These are phyloP conservation scores for Cicer bijugum DNA, from an alignment of 306 rosid genomes.

Conservation along the genomic window DNA sequence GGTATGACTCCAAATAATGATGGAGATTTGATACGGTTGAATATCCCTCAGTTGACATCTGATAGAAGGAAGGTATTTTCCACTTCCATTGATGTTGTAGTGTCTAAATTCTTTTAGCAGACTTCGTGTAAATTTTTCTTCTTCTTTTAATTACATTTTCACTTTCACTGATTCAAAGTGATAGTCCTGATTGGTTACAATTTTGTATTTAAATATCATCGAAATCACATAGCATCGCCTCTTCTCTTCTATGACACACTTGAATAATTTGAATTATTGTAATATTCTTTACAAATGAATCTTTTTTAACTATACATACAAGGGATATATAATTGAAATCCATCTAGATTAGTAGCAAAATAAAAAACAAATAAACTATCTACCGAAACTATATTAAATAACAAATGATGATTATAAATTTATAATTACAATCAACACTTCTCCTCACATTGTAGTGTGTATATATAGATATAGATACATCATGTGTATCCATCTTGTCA, in stretches of 20 bases:
- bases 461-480: too few species aligned
- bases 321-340: background rate
- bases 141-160: conserved; percentile 1
- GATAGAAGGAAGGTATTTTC: conserved; percentile 89
- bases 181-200: conserved; percentile 34
- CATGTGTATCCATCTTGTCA: background rate
- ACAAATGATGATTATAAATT: background rate
- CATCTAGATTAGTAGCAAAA: background rate
- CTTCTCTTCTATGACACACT: conserved; percentile 18
- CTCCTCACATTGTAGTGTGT: background rate
- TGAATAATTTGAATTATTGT: conserved; percentile 11
- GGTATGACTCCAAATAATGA: conserved; percentile 96
- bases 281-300: background rate
- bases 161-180: conserved; percentile 10
- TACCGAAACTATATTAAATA: background rate
- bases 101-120: conserved; percentile 14
- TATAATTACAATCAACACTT: background rate
- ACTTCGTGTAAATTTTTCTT: conserved; percentile 2
- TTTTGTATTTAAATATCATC: conserved; percentile 15
- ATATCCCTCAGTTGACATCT: conserved; percentile 83
- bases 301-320: background rate
- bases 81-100: conserved; percentile 34
- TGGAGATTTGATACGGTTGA: conserved; percentile 82
- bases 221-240: conserved; percentile 10
- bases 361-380: background rate